These are phyloP conservation scores for Annona cherimola DNA, from an alignment of 164 flowering plant genomes.

Conservation along the genomic window DNA sequence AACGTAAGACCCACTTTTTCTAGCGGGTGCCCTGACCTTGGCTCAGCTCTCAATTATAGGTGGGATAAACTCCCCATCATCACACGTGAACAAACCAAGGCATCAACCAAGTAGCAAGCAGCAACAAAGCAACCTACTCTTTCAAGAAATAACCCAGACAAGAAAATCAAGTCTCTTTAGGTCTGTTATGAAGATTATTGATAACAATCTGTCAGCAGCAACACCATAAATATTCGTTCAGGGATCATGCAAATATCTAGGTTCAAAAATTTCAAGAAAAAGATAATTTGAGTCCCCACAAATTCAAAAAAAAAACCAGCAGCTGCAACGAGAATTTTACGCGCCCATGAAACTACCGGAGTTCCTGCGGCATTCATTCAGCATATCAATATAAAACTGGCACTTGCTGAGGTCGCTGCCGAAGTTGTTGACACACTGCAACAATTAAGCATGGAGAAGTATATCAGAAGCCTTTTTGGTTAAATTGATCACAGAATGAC, in stretches of 20 bases:
- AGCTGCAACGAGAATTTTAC: background rate
- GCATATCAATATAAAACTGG: conserved; percentile 22
- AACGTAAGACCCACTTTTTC: too few relatives aligned
- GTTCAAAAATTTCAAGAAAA: background rate
- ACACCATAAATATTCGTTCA: background rate
- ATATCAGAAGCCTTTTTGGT: background rate
- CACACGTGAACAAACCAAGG: too few relatives aligned
- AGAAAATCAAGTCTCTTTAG: too few relatives aligned
- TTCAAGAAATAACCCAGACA: too few relatives aligned
- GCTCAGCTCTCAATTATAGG: too few relatives aligned
- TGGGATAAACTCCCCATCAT: too few relatives aligned
- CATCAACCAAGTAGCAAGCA: too few relatives aligned
- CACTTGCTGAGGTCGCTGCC: conserved; percentile 23
- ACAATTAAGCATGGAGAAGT: too few relatives aligned
- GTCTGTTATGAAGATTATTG: background rate
- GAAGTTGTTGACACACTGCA: conserved; percentile 19
- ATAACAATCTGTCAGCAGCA: background rate
- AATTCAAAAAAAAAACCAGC: background rate
- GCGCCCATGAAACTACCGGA: conserved; percentile 12
- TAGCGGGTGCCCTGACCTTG: too few relatives aligned
- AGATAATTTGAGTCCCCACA: background rate
- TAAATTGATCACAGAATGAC: too few relatives aligned
- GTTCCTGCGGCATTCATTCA: conserved; percentile 24
- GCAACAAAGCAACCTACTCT: too few relatives aligned
- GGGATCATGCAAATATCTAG: background rate